Evolutionary conservation across 257 asterid species (phyloP).

Genomic region (Ballota nigra): DNA sequence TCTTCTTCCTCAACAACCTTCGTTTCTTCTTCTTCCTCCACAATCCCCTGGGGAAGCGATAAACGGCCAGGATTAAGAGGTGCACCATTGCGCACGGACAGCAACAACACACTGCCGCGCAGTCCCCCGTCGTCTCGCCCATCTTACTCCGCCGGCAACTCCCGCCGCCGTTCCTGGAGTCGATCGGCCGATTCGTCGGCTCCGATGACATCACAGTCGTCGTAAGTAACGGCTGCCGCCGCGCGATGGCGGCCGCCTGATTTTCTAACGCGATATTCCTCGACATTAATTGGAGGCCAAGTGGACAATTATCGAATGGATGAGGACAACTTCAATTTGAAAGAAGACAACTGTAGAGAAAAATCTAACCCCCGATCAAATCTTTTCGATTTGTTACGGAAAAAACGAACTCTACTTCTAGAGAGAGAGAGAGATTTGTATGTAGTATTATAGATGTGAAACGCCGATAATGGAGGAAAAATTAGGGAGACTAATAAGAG

Average conservation of each 20-base stretch:
- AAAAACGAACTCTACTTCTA: conserved; percentile 22
- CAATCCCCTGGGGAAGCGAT: conserved; percentile 40
- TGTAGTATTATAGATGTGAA: conserved; percentile 1
- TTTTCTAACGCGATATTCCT: conserved; percentile 21
- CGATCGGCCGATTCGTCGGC: neutral
- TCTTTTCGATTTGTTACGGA: neutral
- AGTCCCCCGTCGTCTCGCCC: conserved; percentile 57
- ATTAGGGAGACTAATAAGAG: conserved; percentile 10
- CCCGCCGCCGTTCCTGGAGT: neutral
- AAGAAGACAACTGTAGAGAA: neutral
- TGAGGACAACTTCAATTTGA: neutral
- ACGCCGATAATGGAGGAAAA: conserved; percentile 29
- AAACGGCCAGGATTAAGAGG: conserved; percentile 41
- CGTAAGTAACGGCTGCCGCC: conserved; percentile 39
- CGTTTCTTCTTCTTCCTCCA: conserved; percentile 49
- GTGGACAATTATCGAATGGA: neutral
- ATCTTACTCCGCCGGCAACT: conserved; percentile 35
- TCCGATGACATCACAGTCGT: conserved; percentile 16
- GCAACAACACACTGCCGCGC: conserved; percentile 61
- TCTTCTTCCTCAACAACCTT: conserved; percentile 33
- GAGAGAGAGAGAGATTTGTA: conserved; percentile 9
- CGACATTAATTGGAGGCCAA: conserved; percentile 31
- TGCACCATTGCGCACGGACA: conserved; percentile 50
- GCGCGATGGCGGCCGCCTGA: conserved; percentile 18
- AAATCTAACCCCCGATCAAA: conserved; percentile 25